These are phyloP conservation scores for Fusarium concolor DNA, from an alignment of 2,329 filamentous ascomycete species.

Conservation along the genomic window DNA sequence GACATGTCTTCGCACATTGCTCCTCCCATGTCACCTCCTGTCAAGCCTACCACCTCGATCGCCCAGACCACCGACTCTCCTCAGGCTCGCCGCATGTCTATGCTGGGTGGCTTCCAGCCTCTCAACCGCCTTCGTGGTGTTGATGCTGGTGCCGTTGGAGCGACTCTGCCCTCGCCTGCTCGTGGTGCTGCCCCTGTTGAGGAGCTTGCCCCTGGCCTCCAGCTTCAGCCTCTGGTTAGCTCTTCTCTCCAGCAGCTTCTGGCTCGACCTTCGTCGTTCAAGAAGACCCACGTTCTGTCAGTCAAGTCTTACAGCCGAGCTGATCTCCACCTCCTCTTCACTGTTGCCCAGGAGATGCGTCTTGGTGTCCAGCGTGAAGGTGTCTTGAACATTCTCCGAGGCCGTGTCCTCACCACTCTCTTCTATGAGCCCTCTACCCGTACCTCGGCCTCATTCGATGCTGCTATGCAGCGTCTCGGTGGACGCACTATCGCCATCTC, in stretches of 20 bases:
- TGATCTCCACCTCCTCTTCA: constrained; percentile 94
- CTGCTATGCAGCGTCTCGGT: constrained; percentile 97
- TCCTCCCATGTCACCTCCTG: constrained; percentile 66
- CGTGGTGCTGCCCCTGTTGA: constrained; percentile 51
- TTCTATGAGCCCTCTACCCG: constrained; percentile 98
- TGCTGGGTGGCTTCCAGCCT: constrained; percentile 48
- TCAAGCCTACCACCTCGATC: constrained; percentile 63
- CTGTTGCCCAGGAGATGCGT: constrained; percentile 97
- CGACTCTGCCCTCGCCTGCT: constrained; percentile 35
- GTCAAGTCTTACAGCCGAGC: constrained; percentile 89
- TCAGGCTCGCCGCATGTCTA: constrained; percentile 49
- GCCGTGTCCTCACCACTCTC: constrained; percentile 87
- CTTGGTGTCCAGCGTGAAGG: constrained; percentile 93
- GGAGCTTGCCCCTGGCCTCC: constrained; percentile 60
- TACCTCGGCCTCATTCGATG: constrained; percentile 95
- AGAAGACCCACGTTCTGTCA: constrained; percentile 88
- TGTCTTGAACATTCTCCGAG: constrained; percentile 86
- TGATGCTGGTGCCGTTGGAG: constrained; percentile 37
- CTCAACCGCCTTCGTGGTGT: constrained; percentile 49
- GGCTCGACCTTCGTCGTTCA: constrained; percentile 82
- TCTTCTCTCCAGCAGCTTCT: constrained; percentile 79
- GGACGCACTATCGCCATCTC: constrained; percentile 86
- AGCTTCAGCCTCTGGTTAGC: constrained; percentile 63
- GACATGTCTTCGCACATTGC: constrained; percentile 80
- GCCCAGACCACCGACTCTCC: constrained; percentile 53